Evolutionary conservation across 129 eudicot genomes (phyloP), one percentile per base, ranked within the genome.

Genomic region (Tanacetum coccineum): DNA sequence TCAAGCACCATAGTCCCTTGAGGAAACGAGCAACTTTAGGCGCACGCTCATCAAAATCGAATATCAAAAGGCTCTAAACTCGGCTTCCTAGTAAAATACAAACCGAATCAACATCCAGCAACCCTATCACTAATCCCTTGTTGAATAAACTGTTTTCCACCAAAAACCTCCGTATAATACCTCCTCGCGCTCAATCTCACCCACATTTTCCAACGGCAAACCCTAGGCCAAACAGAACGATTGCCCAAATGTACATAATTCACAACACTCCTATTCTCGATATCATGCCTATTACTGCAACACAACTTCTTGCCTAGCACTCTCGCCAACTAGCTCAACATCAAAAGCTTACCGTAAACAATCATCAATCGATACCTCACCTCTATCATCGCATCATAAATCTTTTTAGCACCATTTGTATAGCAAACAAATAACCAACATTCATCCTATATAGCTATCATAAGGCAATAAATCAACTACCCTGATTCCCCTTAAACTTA

Each of bases 141-240:
- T 68, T 91, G 97, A 53, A 91, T 91, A 52, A 85, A 87, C 72
- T 87, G 96, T 70, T 82, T 91, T 42, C 97, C 95, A 63, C 96
- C 96, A 66, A 85, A 87, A 13, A 85, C 82, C 53, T 91, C 96
- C 4, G 97, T 91, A 63, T 87, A 91, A 56, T 78, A 91, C 87
- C n/a, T 83, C 90, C 65, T 91, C 97, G 48, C 83, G 96, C 49
- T 64, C 88, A 58, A 91, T 80, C 11, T 91, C 88, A 68, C 97
- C 97, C 64, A 87, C 97, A 75, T 91, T 91, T 75, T 91, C 97
- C 49, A 91, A 79, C 2, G 97, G 97, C 71, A 91, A 62, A 4
- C 97, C 64, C 97, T 78, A 2, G 97, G 97, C 97, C 97, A 91
- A 78, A 91, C 97, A 0, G 97, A 85, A 69, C 96, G 61, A n/a